Conservation (phyloP, 1,284 basidiomycete species). For the Megacollybia platyphylla region DNA sequence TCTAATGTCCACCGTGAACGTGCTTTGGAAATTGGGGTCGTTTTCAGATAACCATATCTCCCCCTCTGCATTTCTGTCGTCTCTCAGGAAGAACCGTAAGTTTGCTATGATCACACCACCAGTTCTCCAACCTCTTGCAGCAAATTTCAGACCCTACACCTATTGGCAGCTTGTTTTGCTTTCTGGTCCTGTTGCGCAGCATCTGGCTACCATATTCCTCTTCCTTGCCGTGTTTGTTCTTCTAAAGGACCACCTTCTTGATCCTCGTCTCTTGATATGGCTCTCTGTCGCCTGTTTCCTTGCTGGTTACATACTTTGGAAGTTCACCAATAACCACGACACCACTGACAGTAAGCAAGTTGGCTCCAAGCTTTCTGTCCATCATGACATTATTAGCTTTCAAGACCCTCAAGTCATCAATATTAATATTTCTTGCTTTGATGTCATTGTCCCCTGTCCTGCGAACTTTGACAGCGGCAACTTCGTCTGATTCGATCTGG, state of each 20-base stretch:
- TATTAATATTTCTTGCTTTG: conserved; percentile 80
- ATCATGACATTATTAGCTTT: conserved; percentile 29
- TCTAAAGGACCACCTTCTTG: conserved; percentile 51
- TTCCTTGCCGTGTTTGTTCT: conserved; percentile 75
- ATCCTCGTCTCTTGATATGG: conserved; percentile 62
- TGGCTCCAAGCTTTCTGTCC: background rate
- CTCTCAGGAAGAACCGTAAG: conserved; percentile 70
- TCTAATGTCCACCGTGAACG: conserved; percentile 11
- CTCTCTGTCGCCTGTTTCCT: conserved; percentile 48
- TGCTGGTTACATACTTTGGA: conserved; percentile 51
- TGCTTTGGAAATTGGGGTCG: conserved; percentile 74
- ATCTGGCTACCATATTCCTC: conserved; percentile 68
- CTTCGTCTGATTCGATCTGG: conserved; percentile 96
- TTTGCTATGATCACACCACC: conserved; percentile 6
- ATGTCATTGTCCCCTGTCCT: conserved; percentile 87
- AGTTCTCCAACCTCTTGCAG: conserved; percentile 23
- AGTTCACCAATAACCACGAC: conserved; percentile 16
- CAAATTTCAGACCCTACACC: conserved; percentile 64
- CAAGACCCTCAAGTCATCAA: conserved; percentile 59
- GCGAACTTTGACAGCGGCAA: conserved; percentile 85
- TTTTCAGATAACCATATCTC: conserved; percentile 85
- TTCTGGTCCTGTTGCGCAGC: conserved; percentile 76
- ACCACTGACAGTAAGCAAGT: background rate
- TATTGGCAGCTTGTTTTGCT: conserved; percentile 65
- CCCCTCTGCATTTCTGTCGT: conserved; percentile 65